Percentiles rank a stretch among this genome's conserved stretches.
Conservation (phyloP, 2,329 filamentous ascomycete species). For the Sarocladium strictum region DNA sequence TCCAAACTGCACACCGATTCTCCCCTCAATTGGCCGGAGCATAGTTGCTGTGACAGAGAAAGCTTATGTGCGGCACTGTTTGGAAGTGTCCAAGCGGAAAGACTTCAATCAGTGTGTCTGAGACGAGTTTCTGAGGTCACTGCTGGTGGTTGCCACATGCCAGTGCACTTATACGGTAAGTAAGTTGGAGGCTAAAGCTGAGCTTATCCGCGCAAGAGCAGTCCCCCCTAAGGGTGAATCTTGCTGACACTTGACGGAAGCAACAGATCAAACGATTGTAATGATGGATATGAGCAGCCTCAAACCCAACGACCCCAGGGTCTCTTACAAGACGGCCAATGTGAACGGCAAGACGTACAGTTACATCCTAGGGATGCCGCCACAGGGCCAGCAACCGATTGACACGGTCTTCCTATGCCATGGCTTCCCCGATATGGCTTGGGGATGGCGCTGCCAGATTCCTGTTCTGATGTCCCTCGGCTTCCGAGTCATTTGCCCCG, state of each 20-base stretch:
- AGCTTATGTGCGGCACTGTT: too few relatives aligned
- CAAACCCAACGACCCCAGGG: conserved; percentile 57
- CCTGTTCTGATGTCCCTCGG: conserved; percentile 66
- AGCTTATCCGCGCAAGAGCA: too few relatives aligned
- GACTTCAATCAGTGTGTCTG: too few relatives aligned
- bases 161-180: too few relatives aligned
- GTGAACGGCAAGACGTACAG: conserved; percentile 68
- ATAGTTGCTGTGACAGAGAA: too few relatives aligned
- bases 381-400: conserved; percentile 26
- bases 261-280: conserved; percentile 10
- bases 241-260: not conserved
- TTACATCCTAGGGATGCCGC: conserved; percentile 51
- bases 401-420: conserved; percentile 55
- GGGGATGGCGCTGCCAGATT: conserved; percentile 88
- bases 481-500: conserved; percentile 74
- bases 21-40: too few relatives aligned
- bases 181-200: too few relatives aligned
- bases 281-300: conserved; percentile 57
- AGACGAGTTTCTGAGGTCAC: too few relatives aligned
- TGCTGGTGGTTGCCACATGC: too few relatives aligned
- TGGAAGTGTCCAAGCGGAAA: too few relatives aligned
- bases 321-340: conserved; percentile 55
- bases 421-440: conserved; percentile 76
- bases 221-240: too few relatives aligned
- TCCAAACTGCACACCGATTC: too few relatives aligned